phyloP scores from a whole-genome alignment of 2,329 filamentous ascomycete genomes.

The Bipolaris bicolor region DNA sequence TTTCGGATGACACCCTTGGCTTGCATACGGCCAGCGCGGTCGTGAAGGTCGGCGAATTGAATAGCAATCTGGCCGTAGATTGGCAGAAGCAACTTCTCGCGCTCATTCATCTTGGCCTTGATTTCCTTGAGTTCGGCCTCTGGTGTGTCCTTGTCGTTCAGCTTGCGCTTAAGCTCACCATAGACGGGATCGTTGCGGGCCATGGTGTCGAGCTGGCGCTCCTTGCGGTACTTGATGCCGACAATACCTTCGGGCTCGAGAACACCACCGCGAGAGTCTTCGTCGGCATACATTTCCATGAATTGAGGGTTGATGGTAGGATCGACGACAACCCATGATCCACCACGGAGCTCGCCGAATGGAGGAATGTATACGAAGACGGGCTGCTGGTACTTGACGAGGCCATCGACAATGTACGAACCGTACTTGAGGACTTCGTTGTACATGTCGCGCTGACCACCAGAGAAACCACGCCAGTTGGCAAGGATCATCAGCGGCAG shows the following conservation, averaged over 20 bases:
- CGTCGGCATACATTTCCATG: constrained; percentile 99
- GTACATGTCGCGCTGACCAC: constrained; percentile 99
- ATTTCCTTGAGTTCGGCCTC: constrained; percentile 77
- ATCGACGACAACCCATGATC: constrained; percentile 98
- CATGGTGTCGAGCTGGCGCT: constrained; percentile 98
- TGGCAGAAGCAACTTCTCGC: constrained; percentile 87
- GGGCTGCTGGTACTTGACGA: constrained; percentile 98
- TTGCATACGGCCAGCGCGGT: constrained; percentile 96
- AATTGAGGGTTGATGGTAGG: constrained; percentile 94
- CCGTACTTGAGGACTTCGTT: constrained; percentile 99
- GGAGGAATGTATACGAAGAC: constrained; percentile 99
- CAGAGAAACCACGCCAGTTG: constrained; percentile 99
- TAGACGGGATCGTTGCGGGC: constrained; percentile 87
- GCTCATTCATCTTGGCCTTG: constrained; percentile 81
- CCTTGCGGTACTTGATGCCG: constrained; percentile 97
- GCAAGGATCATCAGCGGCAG: constrained; percentile 98
- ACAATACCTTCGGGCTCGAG: constrained; percentile 98
- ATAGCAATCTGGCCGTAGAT: constrained; percentile 95
- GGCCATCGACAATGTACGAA: constrained; percentile 97
- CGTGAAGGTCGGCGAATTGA: constrained; percentile 96
- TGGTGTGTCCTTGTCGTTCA: constrained; percentile 69
- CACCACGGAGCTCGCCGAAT: constrained; percentile 94
- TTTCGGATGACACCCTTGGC: constrained; percentile 94
- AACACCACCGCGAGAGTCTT: constrained; percentile 93
- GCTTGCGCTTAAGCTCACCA: constrained; percentile 79